Base-by-base conservation (phyloP, 179 eudicot genomes). In the Silene coronaria region DNA sequence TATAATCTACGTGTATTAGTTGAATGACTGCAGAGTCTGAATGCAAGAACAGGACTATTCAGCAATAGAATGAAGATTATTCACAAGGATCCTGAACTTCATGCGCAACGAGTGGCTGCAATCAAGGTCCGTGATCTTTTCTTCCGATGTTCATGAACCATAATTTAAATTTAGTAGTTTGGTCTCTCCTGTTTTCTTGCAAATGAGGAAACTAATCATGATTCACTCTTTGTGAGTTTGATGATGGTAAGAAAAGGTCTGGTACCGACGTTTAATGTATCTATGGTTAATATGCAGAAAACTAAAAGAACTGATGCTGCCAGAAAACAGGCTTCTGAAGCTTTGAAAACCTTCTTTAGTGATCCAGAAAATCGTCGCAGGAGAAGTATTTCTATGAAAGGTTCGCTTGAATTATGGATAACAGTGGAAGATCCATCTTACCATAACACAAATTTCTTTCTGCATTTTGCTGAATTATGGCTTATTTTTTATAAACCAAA, bases 21-120 rank as follows among this genome's bases (percentile, higher is more conserved):
- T 88, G 93, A 85, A 83, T 95, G 93, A 77, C 78, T 90, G 95
- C 99, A 95, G 99, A 95, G 96, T 87, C 93, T 95, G 70, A 95
- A 95, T 87, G 99, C 88, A 67, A 88, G 75, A 86, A 95, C 97
- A 75, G 99, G 99, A 66, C 64, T 95, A 75, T 95, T 95, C 77
- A 95, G 93, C 78, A 92, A 91, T 24, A 84, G 97, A 81, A 92
- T 92, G 97, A 95, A 91, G 93, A 86, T 91, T 60, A 95, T 95
- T 80, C 97, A 95, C 80, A 83, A 83, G 45, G 90, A 95, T 84
- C 92, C 96, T 8, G 60, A 78, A 79, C 96, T 95, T 83, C 97
- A 83, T 71, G 99, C 99, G 19, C 96, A 90, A 76, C 83, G 99
- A 86, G 95, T 89, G 60, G 93, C 91, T 81, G 97, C 99, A 38